Base-by-base conservation (phyloP, 495 filamentous ascomycete genomes). In the Polyplosphaeria fusca region DNA sequence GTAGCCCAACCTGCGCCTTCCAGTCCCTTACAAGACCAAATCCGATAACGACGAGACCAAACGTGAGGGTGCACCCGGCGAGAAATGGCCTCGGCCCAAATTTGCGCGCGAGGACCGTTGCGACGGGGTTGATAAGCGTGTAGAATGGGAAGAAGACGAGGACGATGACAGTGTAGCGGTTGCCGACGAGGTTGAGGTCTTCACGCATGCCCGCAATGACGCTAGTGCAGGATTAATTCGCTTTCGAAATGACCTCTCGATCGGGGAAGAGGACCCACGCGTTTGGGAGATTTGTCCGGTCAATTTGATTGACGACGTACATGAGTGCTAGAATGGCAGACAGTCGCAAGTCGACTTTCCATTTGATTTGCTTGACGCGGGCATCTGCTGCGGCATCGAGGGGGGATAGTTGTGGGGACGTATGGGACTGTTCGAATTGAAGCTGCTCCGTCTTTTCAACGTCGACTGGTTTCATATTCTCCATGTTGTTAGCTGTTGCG, bases 81-180 rank as follows among this genome's bases (percentile, higher is more conserved):
- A 87, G 63, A 55, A 82, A 83, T 1, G 71, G 64, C 0, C 81
- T 73, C 0, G 84, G 83, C 0, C 83, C 83, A 18, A 86, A 52
- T 57, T 81, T 82, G 5, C 83, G 76, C 14, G 78, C 71, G 0
- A 85, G 52, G 25, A 85, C 65, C 0, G 82, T 79, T 63, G 73
- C 69, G 0, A 80, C 80, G 4, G 80, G 75, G 60, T 87, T 82
- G 66, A 82, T 83, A 54, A 85, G 24, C 22, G 82, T 68, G 58
- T 86, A 87, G n/a, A 82, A 74, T n/a, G 82, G 71, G 70, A 85
- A 87, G 73, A 87, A 86, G 60, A 85, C 75, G 38, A 86, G 68
- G 14, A 80, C 72, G 37, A 83, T 68, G 60, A 84, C 76, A 20
- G 75, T 78, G 46, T 58, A 58, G 11, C 55, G 55, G 26, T 23